Evolutionary conservation across 306 rosid genomes (phyloP), one percentile per base, ranked within the genome.

Genomic region (Begonia loranthoides): DNA sequence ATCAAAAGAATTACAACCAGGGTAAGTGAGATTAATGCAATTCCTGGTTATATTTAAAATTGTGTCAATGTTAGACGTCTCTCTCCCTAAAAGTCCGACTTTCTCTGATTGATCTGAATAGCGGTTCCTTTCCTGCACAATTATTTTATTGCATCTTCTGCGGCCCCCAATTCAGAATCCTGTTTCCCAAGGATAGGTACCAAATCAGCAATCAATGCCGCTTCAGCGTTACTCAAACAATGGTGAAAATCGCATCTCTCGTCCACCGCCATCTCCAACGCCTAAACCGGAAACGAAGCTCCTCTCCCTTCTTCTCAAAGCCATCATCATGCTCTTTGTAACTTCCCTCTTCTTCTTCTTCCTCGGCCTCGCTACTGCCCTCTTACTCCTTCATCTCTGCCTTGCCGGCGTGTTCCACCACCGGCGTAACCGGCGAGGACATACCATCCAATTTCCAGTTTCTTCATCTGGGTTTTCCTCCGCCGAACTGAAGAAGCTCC

Each of bases 361-460:
- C 77, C 72, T 90, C 64, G 85, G 88, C 55, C 70, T 90, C 10
- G 87, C 84, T 45, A 93, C 95, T 17, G 71, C 85, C 21, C 70
- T 81, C 17, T 65, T 86, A 52, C 78, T 85, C 54, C 69, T 84
- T 59, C 67, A 71, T 60, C 79, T 80, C 66, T 80, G 76, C 68
- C 66, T 85, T 69, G 59, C 76, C 16, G 79, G 78, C 62, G 65
- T 83, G 51, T 28, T 73, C 65, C 95, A 72, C 77, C 79, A 87
- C 66, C 81, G 66, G 11, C 84, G 82, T 38, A 55, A 33, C 36
- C 57, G 15, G 66, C 75, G 72, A 61, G 67, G 71, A 13, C 4
- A 43, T 53, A 19, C 47, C 50, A 5, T 55, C 12, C 44, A 50
- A 19, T 52, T 7, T 12, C 13, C 54, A 9, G 6, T 63, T 19